These are phyloP conservation scores for Lactuca saligna DNA, from an alignment of 129 eudicot genomes.

Conservation along the genomic window DNA sequence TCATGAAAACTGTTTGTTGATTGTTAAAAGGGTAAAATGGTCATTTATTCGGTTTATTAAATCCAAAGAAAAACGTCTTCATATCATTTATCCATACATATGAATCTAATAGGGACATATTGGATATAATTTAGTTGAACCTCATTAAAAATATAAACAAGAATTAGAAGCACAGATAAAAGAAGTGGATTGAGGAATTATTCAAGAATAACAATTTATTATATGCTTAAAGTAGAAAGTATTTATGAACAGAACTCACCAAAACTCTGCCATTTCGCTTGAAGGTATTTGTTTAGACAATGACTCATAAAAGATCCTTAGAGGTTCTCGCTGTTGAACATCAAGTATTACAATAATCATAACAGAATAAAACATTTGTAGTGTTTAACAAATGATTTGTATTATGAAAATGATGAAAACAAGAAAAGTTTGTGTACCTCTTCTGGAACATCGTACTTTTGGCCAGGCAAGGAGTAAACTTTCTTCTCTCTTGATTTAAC, in stretches of 20 bases:
- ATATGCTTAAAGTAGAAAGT: not conserved
- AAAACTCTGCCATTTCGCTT: slow-evolving; percentile 98
- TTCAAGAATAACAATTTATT: not conserved
- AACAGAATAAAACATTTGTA: too few species aligned
- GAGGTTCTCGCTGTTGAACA: slow-evolving; percentile 76
- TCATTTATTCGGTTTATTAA: not conserved
- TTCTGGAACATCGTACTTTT: slow-evolving; percentile 78
- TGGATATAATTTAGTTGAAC: too few species aligned
- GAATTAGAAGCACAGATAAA: not conserved
- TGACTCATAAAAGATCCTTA: slow-evolving; percentile 86
- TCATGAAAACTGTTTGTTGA: not conserved
- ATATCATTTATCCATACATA: too few species aligned
- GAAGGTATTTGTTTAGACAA: slow-evolving; percentile 89
- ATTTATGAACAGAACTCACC: slow-evolving; percentile 48
- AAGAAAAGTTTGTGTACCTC: slow-evolving; percentile 45
- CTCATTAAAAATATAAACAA: not conserved
- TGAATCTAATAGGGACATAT: too few species aligned
- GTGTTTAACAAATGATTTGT: not conserved
- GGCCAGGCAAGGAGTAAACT: slow-evolving; percentile 73
- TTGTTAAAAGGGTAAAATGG: not conserved
- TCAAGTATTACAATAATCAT: slow-evolving; percentile 6
- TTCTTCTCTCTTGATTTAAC: slow-evolving; percentile 66
- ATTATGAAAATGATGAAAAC: not conserved
- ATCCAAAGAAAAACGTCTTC: not conserved
- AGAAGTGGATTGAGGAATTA: not conserved